phyloP scores from a whole-genome alignment of 2,329 filamentous ascomycete species.

The Pestalotiopsis sp. region DNA sequence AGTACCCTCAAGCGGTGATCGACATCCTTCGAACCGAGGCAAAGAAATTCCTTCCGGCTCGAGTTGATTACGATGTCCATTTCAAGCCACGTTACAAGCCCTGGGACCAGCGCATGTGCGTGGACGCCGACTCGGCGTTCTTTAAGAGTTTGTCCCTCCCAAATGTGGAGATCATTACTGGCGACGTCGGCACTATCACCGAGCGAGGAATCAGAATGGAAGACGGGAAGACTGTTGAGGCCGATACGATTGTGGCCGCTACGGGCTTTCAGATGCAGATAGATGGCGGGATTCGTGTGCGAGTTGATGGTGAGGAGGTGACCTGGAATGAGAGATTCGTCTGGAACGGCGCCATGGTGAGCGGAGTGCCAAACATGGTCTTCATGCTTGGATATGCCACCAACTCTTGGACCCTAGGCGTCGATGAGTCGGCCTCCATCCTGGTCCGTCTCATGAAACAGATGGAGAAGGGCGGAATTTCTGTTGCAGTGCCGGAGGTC shows the following conservation, averaged over 20 bases:
- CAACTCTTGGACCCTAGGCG: conserved; percentile 62
- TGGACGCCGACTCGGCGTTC: neutral
- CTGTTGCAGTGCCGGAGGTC: neutral
- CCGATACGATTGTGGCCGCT: conserved; percentile 66
- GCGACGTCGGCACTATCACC: conserved; percentile 47
- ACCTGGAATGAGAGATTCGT: conserved; percentile 40
- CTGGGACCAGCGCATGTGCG: neutral
- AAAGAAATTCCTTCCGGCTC: neutral
- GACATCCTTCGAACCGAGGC: neutral
- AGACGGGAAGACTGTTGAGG: conserved; percentile 44
- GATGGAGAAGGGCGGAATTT: conserved; percentile 36
- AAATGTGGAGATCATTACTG: conserved; percentile 51
- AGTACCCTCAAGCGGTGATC: neutral
- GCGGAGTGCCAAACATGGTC: conserved; percentile 60
- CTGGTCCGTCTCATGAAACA: conserved; percentile 50
- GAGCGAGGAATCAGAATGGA: conserved; percentile 42
- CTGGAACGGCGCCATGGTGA: conserved; percentile 63
- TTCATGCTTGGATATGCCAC: conserved; percentile 64
- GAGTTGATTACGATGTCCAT: neutral
- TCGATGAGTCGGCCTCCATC: conserved; percentile 53
- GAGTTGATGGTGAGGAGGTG: conserved; percentile 49
- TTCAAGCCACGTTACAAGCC: neutral
- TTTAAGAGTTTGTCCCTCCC: neutral
- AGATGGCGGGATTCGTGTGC: conserved; percentile 52
- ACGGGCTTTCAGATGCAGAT: conserved; percentile 61